Evolutionary conservation across 495 filamentous ascomycete genomes (phyloP), one percentile per base, ranked within the genome.

Genomic region (Penicillium taxi): DNA sequence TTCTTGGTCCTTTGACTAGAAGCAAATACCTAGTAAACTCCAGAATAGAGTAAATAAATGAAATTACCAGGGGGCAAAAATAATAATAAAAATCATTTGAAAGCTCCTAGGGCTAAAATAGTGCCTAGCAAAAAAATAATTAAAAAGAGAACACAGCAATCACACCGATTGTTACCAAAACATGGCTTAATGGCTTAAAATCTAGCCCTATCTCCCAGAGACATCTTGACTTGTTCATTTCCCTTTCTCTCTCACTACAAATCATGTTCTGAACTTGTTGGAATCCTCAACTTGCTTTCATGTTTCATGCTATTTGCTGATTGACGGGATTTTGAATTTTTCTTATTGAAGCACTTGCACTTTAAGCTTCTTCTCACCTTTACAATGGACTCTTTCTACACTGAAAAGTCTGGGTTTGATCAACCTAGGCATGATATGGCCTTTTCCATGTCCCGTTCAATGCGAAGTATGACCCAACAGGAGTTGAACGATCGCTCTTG

Each of bases 371-470:
- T 14, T 12, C 20, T 26, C 27, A 4, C 17, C n/a, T n/a, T 33
- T 58, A 55, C 31, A 28, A 68, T 69, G 64, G 53, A 55, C 33
- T 53, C 55, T 31, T 55, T 53, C 37, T 62, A 61, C 33, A 20
- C 46, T 3, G 59, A 61, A 34, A 61, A 58, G 20, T 12, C 47
- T 26, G 35, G 39, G 25, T 53, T 59, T 34, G 54, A 57, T 19
- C 41, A 41, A 26, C 22, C 35, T 17, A 40, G 40, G 12, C 45
- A 41, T 23, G 44, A 44, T 27, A 26, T 34, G 23, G 26, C 42
- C 35, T 39, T 58, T 17, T 55, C 57, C n/a, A 40, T 56, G 39
- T 23, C 56, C 15, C 60, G 53, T 6, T 41, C 61, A 2, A 40
- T 48, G 28, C 54, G 47, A 25, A 47, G 32, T 12, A 45, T 56